phyloP scores from a whole-genome alignment of 164 flowering plant species.

The Warburgia ugandensis region DNA sequence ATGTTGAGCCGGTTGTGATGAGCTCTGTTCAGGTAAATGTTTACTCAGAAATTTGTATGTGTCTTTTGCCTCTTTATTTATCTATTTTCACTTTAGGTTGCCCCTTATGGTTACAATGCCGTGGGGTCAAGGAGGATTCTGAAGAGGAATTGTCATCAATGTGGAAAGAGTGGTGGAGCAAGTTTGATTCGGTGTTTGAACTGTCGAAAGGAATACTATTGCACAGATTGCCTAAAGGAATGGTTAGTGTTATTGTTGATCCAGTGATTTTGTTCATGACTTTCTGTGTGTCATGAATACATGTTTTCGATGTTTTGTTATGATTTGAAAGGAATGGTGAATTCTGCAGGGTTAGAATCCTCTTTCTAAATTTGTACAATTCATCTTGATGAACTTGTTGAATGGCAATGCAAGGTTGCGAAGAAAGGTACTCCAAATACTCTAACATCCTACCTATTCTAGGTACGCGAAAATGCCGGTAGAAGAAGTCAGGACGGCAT shows the following conservation, averaged over 20 bases:
- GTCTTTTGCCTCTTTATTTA: neutral
- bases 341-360: neutral
- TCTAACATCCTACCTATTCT: conserved; percentile 3
- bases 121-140: neutral
- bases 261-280: neutral
- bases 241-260: neutral
- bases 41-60: neutral
- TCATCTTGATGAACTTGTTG: too few relatives aligned
- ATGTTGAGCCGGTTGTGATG: conserved; percentile 57
- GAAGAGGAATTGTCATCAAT: conserved; percentile 6
- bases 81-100: conserved; percentile 3
- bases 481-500: conserved; percentile 48
- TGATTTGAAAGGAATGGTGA: too few relatives aligned
- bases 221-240: neutral
- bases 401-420: too few relatives aligned
- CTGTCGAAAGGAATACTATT: conserved; percentile 4
- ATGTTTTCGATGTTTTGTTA: too few relatives aligned
- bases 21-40: conserved; percentile 54
- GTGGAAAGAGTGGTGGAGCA: neutral
- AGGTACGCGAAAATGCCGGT: conserved; percentile 40
- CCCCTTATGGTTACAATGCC: neutral
- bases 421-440: too few relatives aligned
- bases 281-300: neutral
- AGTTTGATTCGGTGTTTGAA: conserved; percentile 1
- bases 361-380: too few relatives aligned